phyloP scores from a whole-genome alignment of 2,329 filamentous ascomycete species.

The Ceratocystis smalleyi region DNA sequence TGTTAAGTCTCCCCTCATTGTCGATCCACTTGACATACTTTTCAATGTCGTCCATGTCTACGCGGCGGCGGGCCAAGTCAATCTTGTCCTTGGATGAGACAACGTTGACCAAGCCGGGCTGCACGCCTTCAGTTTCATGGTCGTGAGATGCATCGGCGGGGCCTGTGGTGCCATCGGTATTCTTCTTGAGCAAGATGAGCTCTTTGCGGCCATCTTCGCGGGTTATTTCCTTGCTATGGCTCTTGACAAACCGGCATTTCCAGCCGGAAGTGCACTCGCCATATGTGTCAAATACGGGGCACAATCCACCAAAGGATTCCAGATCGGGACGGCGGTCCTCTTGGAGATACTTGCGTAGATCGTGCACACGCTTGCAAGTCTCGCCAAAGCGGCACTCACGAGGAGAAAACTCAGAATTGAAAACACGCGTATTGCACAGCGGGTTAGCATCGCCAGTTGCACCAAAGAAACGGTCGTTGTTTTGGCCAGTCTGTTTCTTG shows the following conservation, averaged over 20 bases:
- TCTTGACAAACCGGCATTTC: conserved; percentile 83
- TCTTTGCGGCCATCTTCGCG: conserved; percentile 70
- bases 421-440: conserved; percentile 60
- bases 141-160: conserved; percentile 26
- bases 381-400: conserved; percentile 61
- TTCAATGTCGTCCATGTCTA: conserved; percentile 57
- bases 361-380: conserved; percentile 66
- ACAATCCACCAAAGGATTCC: conserved; percentile 58
- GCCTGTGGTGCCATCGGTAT: conserved; percentile 18
- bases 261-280: conserved; percentile 73
- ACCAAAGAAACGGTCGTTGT: conserved; percentile 69
- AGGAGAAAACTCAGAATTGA: conserved; percentile 67
- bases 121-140: conserved; percentile 35
- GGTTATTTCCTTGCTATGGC: conserved; percentile 69
- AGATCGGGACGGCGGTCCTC: conserved; percentile 63
- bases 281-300: conserved; percentile 62
- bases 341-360: conserved; percentile 69
- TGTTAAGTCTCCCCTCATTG: conserved; percentile 34
- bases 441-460: conserved; percentile 60
- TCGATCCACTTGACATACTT: conserved; percentile 65
- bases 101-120: conserved; percentile 58
- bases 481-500: conserved; percentile 47
- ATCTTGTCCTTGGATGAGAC: conserved; percentile 57
- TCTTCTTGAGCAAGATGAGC: conserved; percentile 44
- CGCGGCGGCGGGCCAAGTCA: conserved; percentile 56